Evolutionary conservation across 495 filamentous ascomycete species (phyloP).

Genomic region (Xylaria telfairii): DNA sequence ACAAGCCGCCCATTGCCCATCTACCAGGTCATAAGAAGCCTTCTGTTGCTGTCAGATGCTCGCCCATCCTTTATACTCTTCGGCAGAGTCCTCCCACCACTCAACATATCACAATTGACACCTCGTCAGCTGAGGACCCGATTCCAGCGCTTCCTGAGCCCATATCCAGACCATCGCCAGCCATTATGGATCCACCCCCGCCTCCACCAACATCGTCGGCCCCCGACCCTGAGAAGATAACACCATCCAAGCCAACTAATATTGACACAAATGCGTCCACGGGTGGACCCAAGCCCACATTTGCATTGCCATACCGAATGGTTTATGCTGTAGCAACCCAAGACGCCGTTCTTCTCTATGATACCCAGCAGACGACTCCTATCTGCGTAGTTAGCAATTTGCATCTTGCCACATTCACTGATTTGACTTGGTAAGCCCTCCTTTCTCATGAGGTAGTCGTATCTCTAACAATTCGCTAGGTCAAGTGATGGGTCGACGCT

Average conservation of each 20-base stretch:
- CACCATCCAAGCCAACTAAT: constrained; percentile 52
- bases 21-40: constrained; percentile 98
- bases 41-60: constrained; percentile 94
- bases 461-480: constrained; percentile 57
- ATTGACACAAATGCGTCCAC: constrained; percentile 57
- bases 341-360: constrained; percentile 94
- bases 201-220: constrained; percentile 62
- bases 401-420: constrained; percentile 96
- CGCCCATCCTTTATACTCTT: constrained; percentile 84
- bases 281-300: constrained; percentile 69
- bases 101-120: constrained; percentile 92
- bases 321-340: constrained; percentile 97
- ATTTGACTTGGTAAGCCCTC: constrained; percentile 82
- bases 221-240: constrained; percentile 50
- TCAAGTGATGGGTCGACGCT: constrained; percentile 90
- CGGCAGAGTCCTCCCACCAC: constrained; percentile 71
- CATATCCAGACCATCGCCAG: constrained; percentile 63
- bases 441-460: neutral
- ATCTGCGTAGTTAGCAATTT: constrained; percentile 93
- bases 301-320: constrained; percentile 88
- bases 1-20: constrained; percentile 97
- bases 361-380: constrained; percentile 95
- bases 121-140: constrained; percentile 81
- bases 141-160: constrained; percentile 86
- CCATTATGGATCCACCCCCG: constrained; percentile 85